A percentile compares a stretch with the other conserved stretches of the same genome.
Conservation (phyloP, 2,329 filamentous ascomycete genomes). For the Lojkania enalia region DNA sequence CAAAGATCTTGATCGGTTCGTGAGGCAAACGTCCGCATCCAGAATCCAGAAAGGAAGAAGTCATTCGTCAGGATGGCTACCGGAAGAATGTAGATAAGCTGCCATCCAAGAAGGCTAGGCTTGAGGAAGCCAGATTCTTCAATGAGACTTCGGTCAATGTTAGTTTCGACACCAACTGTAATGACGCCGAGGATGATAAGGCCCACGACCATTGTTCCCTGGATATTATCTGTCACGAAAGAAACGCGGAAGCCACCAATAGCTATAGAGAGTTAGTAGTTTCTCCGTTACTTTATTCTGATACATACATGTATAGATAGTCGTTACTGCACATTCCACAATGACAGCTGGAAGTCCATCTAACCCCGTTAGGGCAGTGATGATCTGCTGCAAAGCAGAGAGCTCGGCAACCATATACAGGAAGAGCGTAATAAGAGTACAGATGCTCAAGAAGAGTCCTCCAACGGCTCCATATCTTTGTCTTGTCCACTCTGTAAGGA, state of each 20-base stretch:
- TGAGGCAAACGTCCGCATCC: constrained; percentile 81
- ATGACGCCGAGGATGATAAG: constrained; percentile 77
- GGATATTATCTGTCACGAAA: constrained; percentile 81
- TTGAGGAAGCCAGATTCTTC: constrained; percentile 70
- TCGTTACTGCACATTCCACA: constrained; percentile 76
- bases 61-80: constrained; percentile 81
- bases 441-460: constrained; percentile 73
- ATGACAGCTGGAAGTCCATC: constrained; percentile 75
- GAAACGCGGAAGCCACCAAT: constrained; percentile 82
- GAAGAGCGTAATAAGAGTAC: constrained; percentile 81
- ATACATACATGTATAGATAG: constrained; percentile 78
- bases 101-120: constrained; percentile 74
- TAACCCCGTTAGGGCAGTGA: constrained; percentile 73
- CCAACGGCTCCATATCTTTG: constrained; percentile 73
- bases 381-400: constrained; percentile 78
- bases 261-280: constrained; percentile 56
- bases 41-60: constrained; percentile 84
- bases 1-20: constrained; percentile 77
- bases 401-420: constrained; percentile 86
- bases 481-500: constrained; percentile 81
- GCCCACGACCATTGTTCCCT: constrained; percentile 75
- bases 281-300: constrained; percentile 6
- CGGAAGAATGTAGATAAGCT: constrained; percentile 81
- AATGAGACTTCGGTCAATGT: constrained; percentile 71
- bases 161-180: constrained; percentile 73